phyloP scores from a whole-genome alignment of 306 rosid species.

The Vicia faba region DNA sequence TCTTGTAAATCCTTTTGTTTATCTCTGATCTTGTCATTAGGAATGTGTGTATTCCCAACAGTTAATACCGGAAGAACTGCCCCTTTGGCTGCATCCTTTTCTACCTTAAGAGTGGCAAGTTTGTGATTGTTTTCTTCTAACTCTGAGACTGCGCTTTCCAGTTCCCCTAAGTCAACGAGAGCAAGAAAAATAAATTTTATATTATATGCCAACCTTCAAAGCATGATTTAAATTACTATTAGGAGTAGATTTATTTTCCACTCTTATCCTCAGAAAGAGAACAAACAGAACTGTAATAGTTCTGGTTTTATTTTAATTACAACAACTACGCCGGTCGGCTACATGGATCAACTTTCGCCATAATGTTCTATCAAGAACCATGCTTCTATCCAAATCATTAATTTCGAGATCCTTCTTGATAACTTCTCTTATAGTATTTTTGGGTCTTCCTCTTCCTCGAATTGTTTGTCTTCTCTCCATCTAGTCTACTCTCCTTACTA shows the following conservation, averaged over 20 bases:
- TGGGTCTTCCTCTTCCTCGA: too few relatives aligned
- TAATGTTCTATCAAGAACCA: too few relatives aligned
- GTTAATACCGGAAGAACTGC: conserved; percentile 69
- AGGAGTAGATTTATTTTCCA: background rate
- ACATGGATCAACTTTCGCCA: too few relatives aligned
- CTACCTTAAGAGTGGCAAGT: conserved; percentile 66
- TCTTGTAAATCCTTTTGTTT: conserved; percentile 86
- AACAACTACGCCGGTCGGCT: too few relatives aligned
- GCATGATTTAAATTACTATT: conserved; percentile 23
- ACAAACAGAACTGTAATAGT: background rate
- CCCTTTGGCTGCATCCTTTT: conserved; percentile 76
- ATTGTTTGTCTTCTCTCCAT: too few relatives aligned
- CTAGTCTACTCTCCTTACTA: too few relatives aligned
- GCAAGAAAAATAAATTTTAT: conserved; percentile 26
- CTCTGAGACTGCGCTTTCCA: conserved; percentile 62
- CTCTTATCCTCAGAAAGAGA: background rate
- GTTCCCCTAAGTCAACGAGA: conserved; percentile 67
- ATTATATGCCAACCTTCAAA: conserved; percentile 22
- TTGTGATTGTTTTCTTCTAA: conserved; percentile 72
- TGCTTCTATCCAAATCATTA: too few relatives aligned
- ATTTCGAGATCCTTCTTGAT: too few relatives aligned
- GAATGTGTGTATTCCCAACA: conserved; percentile 60
- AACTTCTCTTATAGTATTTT: too few relatives aligned
- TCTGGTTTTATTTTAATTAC: background rate
- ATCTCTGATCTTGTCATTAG: conserved; percentile 66